Evolutionary conservation across 352 stramenopile genomes (phyloP), one percentile per base, ranked within the genome.

Genomic region (Phytophthora sansomeana): DNA sequence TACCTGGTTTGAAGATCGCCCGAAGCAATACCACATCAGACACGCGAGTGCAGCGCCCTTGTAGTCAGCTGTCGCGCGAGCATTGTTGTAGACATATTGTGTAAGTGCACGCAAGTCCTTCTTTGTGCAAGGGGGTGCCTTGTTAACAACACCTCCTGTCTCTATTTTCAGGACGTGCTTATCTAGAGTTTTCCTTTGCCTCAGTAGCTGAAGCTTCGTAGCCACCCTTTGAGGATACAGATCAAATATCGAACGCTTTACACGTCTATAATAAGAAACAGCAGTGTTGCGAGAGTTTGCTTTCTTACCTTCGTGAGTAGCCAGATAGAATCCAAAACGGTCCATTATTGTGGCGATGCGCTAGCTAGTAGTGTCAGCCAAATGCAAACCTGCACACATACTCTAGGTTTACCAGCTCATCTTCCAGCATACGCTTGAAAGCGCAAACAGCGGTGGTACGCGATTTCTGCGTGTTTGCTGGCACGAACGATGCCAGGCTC

Each of bases 11-110:
- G 67, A 80, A 0, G 70, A 72, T 3, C 67, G 61, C 0, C 74
- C 70, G n/a, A 83, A 81, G 6, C 75, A 49, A 49, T 75, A 72
- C 67, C 62, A 77, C 60, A 79, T 32, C 1, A 85, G 19, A 4
- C 64, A 69, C 2, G 77, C 19, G 2, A 81, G 41, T 1, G 64
- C 67, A 9, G 65, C 51, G 44, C 81, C 63, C 41, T 81, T 53
- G 52, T 77, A 79, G 56, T 81, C 74, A 1, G 17, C 21, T 4
- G 21, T 21, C 7, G n/a, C 14, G 3, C 21, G 54, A 26, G 41
- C 41, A 4, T 17, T 62, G 33, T 13, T 52, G 19, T 62, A 62
- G n/a, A 53, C 54, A 50, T 62, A 47, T 2, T 30, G 30, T 26
- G 65, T 62, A 38, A 74, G 33, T 16, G 35, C 39, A 26, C 51